A percentile compares a stretch with the other conserved stretches of the same genome.
Conservation (phyloP, 2,329 filamentous ascomycete genomes). For the Fusarium camptoceras region DNA sequence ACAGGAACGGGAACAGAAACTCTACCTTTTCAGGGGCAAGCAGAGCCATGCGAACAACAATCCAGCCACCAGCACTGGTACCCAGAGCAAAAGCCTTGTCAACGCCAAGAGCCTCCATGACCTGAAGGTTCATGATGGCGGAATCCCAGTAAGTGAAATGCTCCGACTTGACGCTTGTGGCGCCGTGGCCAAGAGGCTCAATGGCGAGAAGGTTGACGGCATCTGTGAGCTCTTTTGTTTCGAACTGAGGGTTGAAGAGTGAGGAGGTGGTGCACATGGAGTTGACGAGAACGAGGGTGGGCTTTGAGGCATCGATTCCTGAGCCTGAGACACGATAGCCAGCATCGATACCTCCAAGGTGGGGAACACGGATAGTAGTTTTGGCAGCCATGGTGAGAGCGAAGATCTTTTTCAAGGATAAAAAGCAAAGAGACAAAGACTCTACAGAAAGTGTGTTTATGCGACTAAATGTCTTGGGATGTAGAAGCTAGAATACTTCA, state of each 20-base stretch:
- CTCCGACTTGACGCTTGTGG: slow-evolving; percentile 56
- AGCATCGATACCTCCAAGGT: slow-evolving; percentile 60
- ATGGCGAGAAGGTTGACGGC: slow-evolving; percentile 63
- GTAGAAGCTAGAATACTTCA: background rate
- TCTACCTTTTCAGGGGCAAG: slow-evolving; percentile 60
- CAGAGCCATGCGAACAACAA: slow-evolving; percentile 63
- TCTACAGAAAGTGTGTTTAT: background rate
- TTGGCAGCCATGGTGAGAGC: slow-evolving; percentile 51
- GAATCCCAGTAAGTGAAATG: slow-evolving; percentile 69
- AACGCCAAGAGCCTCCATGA: slow-evolving; percentile 63
- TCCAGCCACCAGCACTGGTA: slow-evolving; percentile 65
- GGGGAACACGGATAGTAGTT: slow-evolving; percentile 59
- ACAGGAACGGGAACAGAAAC: background rate
- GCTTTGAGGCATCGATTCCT: slow-evolving; percentile 61
- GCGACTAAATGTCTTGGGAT: background rate
- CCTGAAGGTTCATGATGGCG: slow-evolving; percentile 66
- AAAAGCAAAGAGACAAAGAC: background rate
- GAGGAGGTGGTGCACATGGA: slow-evolving; percentile 63
- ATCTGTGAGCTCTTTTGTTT: slow-evolving; percentile 53
- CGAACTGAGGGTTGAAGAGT: slow-evolving; percentile 60
- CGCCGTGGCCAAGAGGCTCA: slow-evolving; percentile 65
- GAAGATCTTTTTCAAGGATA: background rate
- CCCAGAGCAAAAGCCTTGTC: slow-evolving; percentile 62
- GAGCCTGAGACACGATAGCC: slow-evolving; percentile 58
- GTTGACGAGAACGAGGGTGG: slow-evolving; percentile 64